phyloP scores from a whole-genome alignment of 805 yeast species.

The Kazachstania taianensis region DNA sequence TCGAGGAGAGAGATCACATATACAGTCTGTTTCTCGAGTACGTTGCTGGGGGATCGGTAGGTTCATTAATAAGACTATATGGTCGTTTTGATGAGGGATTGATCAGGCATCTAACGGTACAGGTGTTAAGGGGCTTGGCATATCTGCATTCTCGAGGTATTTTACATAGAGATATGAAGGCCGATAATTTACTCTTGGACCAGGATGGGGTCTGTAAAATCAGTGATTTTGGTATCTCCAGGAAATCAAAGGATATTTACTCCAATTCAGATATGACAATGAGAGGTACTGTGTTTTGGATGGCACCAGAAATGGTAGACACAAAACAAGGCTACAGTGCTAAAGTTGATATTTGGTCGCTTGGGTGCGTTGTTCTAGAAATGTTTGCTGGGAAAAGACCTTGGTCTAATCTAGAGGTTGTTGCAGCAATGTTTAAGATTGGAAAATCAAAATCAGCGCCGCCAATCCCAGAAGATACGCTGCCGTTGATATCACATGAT shows the following conservation, averaged over 20 bases:
- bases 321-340: conserved; percentile 93
- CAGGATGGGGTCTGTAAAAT: conserved; percentile 91
- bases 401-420: conserved; percentile 92
- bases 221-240: conserved; percentile 93
- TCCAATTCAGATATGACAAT: conserved; percentile 92
- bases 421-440: conserved; percentile 83
- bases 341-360: conserved; percentile 95
- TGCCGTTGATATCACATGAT: conserved; percentile 46
- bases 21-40: conserved; percentile 87
- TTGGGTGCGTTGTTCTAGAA: conserved; percentile 93
- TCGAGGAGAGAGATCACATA: conserved; percentile 61
- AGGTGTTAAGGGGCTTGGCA: conserved; percentile 75
- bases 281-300: conserved; percentile 99
- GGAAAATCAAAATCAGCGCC: conserved; percentile 88
- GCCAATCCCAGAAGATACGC: conserved; percentile 88
- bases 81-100: conserved; percentile 78
- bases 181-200: conserved; percentile 83
- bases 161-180: conserved; percentile 89
- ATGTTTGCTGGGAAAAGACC: conserved; percentile 98
- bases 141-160: conserved; percentile 83
- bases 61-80: conserved; percentile 67
- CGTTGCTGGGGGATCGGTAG: conserved; percentile 96
- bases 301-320: conserved; percentile 98
- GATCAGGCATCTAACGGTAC: conserved; percentile 63
- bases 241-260: conserved; percentile 73